Percentiles rank a stretch among this genome's conserved stretches.
Evolutionary conservation across 331 rosid genomes (phyloP).

Genomic region (Erythrophleum ivorense): DNA sequence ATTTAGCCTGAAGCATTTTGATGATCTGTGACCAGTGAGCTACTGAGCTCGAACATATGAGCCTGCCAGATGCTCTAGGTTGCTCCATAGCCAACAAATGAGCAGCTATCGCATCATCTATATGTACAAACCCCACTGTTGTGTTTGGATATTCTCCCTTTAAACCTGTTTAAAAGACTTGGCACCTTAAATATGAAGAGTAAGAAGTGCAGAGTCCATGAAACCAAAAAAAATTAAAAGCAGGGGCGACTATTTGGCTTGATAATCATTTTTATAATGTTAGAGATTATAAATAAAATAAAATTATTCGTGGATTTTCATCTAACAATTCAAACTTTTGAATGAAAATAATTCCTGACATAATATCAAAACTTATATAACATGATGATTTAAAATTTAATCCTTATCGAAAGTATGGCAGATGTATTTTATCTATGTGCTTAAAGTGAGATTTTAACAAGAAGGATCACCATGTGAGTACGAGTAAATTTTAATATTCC

Average conservation of each 20-base stretch:
- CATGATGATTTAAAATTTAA: no score
- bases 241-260: background rate
- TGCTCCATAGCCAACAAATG: conserved; percentile 65
- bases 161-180: conserved; percentile 34
- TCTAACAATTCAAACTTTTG: no score
- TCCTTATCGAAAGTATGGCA: no score
- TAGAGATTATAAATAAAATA: no score
- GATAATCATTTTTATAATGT: background rate
- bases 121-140: conserved; percentile 48
- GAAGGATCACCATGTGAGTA: no score
- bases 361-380: no score
- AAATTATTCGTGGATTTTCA: no score
- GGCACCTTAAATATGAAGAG: background rate
- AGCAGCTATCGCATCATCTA: conserved; percentile 64
- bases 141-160: conserved; percentile 7
- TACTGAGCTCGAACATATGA: conserved; percentile 65
- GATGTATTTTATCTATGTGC: no score
- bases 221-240: background rate
- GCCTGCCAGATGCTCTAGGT: conserved; percentile 59
- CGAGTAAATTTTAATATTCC: no score
- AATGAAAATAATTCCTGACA: no score
- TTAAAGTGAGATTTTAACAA: no score
- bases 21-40: conserved; percentile 67
- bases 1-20: conserved; percentile 53
- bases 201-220: background rate